A percentile compares a stretch with the other conserved stretches of the same genome.
These are phyloP conservation scores for Diaporthe nobilis DNA, from an alignment of 2,329 filamentous ascomycete species.

Conservation along the genomic window DNA sequence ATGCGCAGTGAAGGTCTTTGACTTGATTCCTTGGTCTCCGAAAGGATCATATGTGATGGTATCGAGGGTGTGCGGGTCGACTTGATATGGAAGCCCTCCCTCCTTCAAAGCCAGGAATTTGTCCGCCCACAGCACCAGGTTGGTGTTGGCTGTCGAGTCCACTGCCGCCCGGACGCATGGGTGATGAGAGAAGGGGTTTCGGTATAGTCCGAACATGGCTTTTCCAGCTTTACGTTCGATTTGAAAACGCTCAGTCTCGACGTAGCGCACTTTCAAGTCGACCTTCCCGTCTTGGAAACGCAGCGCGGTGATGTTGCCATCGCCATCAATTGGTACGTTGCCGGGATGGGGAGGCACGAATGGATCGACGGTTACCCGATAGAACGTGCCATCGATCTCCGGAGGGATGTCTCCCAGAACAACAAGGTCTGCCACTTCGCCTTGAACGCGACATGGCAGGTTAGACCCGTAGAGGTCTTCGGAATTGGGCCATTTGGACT, in stretches of 20 bases:
- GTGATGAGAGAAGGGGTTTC: conserved; percentile 51
- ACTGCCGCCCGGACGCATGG: conserved; percentile 51
- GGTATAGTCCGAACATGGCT: conserved; percentile 52
- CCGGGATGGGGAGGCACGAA: conserved; percentile 51
- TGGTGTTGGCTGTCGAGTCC: conserved; percentile 61
- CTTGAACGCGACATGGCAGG: conserved; percentile 36
- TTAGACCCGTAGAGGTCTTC: conserved; percentile 43
- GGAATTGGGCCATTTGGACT: conserved; percentile 33
- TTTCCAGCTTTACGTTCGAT: conserved; percentile 50
- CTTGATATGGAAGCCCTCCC: conserved; percentile 51
- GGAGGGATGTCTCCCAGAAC: conserved; percentile 48
- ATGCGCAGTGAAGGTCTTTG: conserved; percentile 55
- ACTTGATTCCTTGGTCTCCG: conserved; percentile 50
- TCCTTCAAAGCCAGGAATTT: conserved; percentile 62
- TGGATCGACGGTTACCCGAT: conserved; percentile 59
- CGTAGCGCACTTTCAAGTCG: conserved; percentile 52
- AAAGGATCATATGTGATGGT: conserved; percentile 54
- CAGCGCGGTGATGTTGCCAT: conserved; percentile 55
- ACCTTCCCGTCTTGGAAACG: conserved; percentile 49
- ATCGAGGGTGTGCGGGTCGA: conserved; percentile 54
- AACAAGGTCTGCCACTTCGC: conserved; percentile 47
- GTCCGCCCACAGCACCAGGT: conserved; percentile 61
- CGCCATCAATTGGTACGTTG: conserved; percentile 55
- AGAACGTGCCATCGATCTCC: conserved; percentile 52
- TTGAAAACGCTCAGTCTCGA: conserved; percentile 53